Percentiles rank a stretch among this genome's conserved stretches.
Evolutionary conservation across 345 rosid species (phyloP).

Genomic region (Eucalyptus marginata): DNA sequence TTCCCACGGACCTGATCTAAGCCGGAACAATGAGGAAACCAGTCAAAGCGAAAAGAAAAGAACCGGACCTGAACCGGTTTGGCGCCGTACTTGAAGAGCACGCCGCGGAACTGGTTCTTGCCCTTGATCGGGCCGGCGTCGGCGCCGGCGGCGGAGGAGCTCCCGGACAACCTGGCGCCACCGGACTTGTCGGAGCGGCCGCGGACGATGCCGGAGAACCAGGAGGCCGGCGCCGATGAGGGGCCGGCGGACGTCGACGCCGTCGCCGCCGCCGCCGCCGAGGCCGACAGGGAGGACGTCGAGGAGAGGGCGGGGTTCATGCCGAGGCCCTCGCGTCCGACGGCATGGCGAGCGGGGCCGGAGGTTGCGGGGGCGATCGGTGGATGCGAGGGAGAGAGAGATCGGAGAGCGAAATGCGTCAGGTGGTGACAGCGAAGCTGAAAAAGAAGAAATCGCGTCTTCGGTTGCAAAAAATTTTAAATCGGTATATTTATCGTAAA

Average conservation of each 20-base stretch:
- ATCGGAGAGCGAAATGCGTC: background rate
- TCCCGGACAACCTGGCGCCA: background rate
- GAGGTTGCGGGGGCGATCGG: background rate
- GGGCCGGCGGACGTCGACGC: background rate
- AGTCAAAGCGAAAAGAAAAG: background rate
- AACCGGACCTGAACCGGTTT: constrained; percentile 63
- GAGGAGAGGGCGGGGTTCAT: constrained; percentile 1
- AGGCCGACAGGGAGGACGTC: background rate
- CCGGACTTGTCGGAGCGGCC: background rate
- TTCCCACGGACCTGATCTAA: background rate
- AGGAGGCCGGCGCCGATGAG: background rate
- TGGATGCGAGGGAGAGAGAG: background rate
- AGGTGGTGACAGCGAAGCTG: background rate
- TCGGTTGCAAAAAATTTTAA: no score
- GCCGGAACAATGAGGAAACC: background rate
- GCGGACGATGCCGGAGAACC: background rate
- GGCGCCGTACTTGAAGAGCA: constrained; percentile 86
- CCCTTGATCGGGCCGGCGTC: constrained; percentile 27
- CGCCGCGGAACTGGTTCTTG: constrained; percentile 89
- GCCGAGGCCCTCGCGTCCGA: background rate
- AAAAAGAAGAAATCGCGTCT: background rate
- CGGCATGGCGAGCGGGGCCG: background rate
- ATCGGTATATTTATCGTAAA: no score
- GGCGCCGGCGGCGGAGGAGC: background rate
- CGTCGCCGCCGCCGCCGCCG: background rate